These are phyloP conservation scores for Pseudopithomyces chartarum DNA, from an alignment of 2,329 filamentous ascomycete genomes.

Conservation along the genomic window DNA sequence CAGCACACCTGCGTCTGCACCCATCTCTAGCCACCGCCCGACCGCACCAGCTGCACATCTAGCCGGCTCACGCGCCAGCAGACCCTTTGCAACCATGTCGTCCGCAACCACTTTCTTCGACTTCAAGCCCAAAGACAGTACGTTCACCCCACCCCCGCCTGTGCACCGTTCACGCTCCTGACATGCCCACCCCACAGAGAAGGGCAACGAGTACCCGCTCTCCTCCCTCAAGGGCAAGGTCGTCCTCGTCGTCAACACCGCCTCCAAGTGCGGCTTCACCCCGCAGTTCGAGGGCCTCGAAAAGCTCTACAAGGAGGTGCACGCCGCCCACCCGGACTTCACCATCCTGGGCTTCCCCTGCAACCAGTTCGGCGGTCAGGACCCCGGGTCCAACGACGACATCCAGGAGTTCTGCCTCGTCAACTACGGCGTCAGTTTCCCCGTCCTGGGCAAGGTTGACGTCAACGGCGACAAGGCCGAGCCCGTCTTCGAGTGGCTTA, in stretches of 20 bases:
- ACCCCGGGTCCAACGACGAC: constrained; percentile 74
- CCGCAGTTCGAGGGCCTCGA: constrained; percentile 92
- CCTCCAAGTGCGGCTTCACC: constrained; percentile 98
- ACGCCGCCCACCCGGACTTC: constrained; percentile 73
- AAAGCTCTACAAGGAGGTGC: constrained; percentile 80
- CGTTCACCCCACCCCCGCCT: constrained; percentile 41
- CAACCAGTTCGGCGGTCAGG: constrained; percentile 95
- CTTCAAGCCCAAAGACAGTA: constrained; percentile 83
- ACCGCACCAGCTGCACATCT: background rate
- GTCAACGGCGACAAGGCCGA: constrained; percentile 82
- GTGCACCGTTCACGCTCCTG: background rate
- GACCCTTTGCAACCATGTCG: constrained; percentile 59
- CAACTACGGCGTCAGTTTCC: constrained; percentile 94
- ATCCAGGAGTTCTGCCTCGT: constrained; percentile 76
- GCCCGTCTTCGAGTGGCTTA: constrained; percentile 79
- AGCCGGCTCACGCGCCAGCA: background rate
- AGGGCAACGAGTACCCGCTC: constrained; percentile 73
- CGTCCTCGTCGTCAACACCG: constrained; percentile 94
- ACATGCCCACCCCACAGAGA: constrained; percentile 60
- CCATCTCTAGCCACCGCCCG: background rate
- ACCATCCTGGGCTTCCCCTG: constrained; percentile 93
- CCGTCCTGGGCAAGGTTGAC: constrained; percentile 87
- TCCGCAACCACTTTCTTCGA: constrained; percentile 78
- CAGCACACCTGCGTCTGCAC: background rate
- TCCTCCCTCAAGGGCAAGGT: constrained; percentile 84